Evolutionary conservation across 1,284 basidiomycete genomes (phyloP), one percentile per base, ranked within the genome.

Genomic region (Laetiporus sulphureus): DNA sequence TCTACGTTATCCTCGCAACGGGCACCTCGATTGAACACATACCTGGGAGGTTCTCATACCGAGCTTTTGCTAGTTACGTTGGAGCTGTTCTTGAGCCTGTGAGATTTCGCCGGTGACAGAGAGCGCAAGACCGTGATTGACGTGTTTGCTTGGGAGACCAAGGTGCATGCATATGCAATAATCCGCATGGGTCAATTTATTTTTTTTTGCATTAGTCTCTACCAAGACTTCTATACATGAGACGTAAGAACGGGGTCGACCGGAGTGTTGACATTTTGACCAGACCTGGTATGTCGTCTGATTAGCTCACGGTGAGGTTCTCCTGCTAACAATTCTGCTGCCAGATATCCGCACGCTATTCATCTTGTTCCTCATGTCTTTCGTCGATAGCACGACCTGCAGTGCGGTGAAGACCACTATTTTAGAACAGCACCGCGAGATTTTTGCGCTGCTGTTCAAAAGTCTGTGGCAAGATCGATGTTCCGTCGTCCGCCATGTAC

Each of bases 321-420:
- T n/a, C n/a, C n/a, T n/a, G n/a, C 23, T 42, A 11, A 38, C 31
- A 46, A 27, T 32, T 20, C 32, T 20, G 2, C 24, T 34, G 43
- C 7, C 34, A 82, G 86, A 88, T 55, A 88, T 89, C 27, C 73
- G 86, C 27, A 86, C 82, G 0, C 66, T 79, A 3, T 85, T 79
- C 41, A 57, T 86, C 22, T 61, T 79, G 2, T 74, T 89, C 46
- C 61, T 87, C n/a, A 64, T 85, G 4, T 84, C 83, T 0, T 86
- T 89, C 54, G 59, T 87, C 19, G 69, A 75, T 33, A 54, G 59
- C 22, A 60, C 70, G 5, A 66, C 69, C 1, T 49, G 71, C 0
- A 57, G 73, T 4, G 65, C 70, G 22, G 59, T 80, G 39, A 89
- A 89, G 56, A 54, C 69, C 0, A 56, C 67, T 0, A 83, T 89